These are phyloP conservation scores for Echium plantagineum DNA, from an alignment of 257 asterid species.

Conservation along the genomic window DNA sequence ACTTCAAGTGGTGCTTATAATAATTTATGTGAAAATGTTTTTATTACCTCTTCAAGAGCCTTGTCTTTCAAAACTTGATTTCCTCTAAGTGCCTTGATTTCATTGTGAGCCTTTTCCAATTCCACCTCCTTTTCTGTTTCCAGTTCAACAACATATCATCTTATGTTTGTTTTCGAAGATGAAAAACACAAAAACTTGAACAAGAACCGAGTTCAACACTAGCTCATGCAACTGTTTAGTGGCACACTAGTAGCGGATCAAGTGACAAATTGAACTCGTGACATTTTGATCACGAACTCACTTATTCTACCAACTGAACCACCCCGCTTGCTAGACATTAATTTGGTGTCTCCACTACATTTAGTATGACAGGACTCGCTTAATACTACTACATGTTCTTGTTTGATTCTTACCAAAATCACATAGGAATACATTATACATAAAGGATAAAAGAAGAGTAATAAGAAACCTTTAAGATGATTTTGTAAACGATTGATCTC, in stretches of 20 bases:
- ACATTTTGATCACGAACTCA: too few relatives aligned
- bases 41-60: conserved; percentile 67
- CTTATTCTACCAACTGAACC: too few relatives aligned
- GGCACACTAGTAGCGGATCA: too few relatives aligned
- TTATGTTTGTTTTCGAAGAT: too few relatives aligned
- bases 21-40: neutral
- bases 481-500: conserved; percentile 68
- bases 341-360: too few relatives aligned
- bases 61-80: conserved; percentile 58
- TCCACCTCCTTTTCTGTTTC: conserved; percentile 61
- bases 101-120: conserved; percentile 51
- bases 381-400: neutral
- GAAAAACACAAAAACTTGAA: too few relatives aligned
- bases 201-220: too few relatives aligned
- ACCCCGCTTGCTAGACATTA: too few relatives aligned
- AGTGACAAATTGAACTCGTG: too few relatives aligned
- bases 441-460: neutral
- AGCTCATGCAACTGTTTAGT: too few relatives aligned
- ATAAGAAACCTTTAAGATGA: conserved; percentile 58
- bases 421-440: conserved; percentile 1
- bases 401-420: neutral
- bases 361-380: too few relatives aligned
- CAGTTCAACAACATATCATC: neutral
- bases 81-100: conserved; percentile 58
- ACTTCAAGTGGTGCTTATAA: neutral